Base-by-base conservation (phyloP, 2,329 filamentous ascomycete species). In the Monosporascus sp. region DNA sequence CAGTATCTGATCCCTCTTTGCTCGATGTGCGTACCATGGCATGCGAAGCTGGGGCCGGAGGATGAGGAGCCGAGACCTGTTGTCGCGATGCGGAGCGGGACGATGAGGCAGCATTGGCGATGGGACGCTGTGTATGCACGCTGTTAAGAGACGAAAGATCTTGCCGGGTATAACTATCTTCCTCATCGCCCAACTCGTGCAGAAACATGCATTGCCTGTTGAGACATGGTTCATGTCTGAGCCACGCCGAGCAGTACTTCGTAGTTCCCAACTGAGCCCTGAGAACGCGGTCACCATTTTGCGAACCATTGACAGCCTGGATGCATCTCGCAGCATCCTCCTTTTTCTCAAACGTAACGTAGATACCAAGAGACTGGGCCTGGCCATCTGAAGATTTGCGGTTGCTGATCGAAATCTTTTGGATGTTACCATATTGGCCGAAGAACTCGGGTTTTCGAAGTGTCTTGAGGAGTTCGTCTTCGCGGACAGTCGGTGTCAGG, bases 391-490 rank as follows among this genome's bases (percentile, higher is more conserved):
- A 80, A 55, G 80, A 90, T 71, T 96, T 96, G 41, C 91, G 85
- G 70, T 96, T 97, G 77, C 92, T 97, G 60, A 99, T 96, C 51
- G 96, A 96, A 53, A 99, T 97, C 72, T 99, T 99, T 67, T 96
- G 88, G 62, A 99, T 99, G 67, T 93, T 94, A 62, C 94, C 94
- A 68, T 99, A 99, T 71, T 99, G 94, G 6, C 94, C 94, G 65
- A 99, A 99, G 69, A 97, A 99, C 65, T 97, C 89, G 48, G 86
- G 85, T 57, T 92, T 92, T 53, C 95, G 86, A 47, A 99, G 77
- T 0, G 92, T 97, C 70, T 93, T 90, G 47, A 97, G 80, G 3
- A 99, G 78, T 62, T 93, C 90, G 68, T 97, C 92, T 72, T 99
- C 94, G 58, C 90, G 87, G 57, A 95, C 90, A 36, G 88, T 92